Evolutionary conservation across 2,329 filamentous ascomycete genomes (phyloP), one percentile per base, ranked within the genome.

Genomic region (Canariomyces notabilis): DNA sequence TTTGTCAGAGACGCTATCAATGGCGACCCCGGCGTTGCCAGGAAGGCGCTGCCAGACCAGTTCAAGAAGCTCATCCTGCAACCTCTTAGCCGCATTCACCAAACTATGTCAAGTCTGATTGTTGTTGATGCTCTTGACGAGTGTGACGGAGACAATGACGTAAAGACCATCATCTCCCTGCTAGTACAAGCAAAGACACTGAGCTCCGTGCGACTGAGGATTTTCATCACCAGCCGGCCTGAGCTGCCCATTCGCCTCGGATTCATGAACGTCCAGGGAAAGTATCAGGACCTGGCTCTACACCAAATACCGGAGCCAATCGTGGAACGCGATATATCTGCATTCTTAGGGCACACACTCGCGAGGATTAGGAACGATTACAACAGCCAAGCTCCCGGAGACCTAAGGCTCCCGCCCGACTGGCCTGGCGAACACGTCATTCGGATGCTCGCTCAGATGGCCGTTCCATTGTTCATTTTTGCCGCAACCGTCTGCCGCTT

Each of bases 211-310:
- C 42, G 37, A 19, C 36, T 70, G 6, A 61, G 57, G 38, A 42
- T 68, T 2, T 69, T 74, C 21, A 15, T 74, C 0, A 73, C 70
- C 0, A 73, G 69, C 35, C 59, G 70, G 9, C 70, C 70, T 0
- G 65, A 73, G 18, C 43, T 68, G 1, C 61, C 62, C 0, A 61
- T 72, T 18, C 62, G 65, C 0, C 53, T 67, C 11, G 63, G 65
- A 0, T 72, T 75, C 31, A 44, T 44, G 0, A 8, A 53, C 1
- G 55, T 67, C 5, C 12, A 52, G 2, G 59, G 57, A 29, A 59
- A 29, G 1, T 63, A 59, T 46, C 55, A 64, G 38, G 53, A 61
- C 32, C 22, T 71, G 1, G 42, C 61, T 2, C 63, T 74, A 2
- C 66, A 73, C 16, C 47, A 69, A 5, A 62, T 71, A 12, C 46